Evolutionary conservation across 2,329 filamentous ascomycete genomes (phyloP), one percentile per base, ranked within the genome.

Genomic region (Aschersonia sp.): DNA sequence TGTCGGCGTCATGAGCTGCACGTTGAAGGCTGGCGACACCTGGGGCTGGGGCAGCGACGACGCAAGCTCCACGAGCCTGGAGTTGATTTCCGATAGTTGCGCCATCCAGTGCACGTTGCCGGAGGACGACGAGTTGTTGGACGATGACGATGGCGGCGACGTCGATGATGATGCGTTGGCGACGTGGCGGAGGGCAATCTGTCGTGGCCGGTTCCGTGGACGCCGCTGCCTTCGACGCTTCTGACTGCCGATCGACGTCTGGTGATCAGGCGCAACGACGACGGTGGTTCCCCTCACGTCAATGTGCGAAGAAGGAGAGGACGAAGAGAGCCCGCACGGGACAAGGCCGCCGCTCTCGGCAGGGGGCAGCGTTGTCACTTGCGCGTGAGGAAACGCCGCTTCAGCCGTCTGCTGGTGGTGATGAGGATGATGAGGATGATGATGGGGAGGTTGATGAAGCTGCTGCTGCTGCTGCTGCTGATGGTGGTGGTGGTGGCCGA

Each of bases 11-110:
- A 35, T 43, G 6, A 42, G 10, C 8, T 48, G 44, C 56, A 53
- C 57, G 31, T 54, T 55, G 32, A 52, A 52, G 5, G 47, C 50
- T 42, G 49, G 47, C n/a, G 58, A 9, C 40, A 22, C 55, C 41
- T 56, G 53, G 39, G 56, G 56, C 47, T 57, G 52, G 5, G 63
- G 60, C 35, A 68, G 51, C 37, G 55, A 53, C 11, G 60, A 59
- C 43, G 61, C 57, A n/a, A 68, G 61, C 52, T 63, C 62, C 54
- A 65, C 58, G 7, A 68, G 57, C 30, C 61, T 57, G 47, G 62
- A 56, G 53, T 66, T 65, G 51, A 68, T 60, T 44, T 65, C 58
- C 30, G 61, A 62, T 48, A 68, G 56, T 50, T 64, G 62, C 51
- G 64, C 60, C 64, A 67, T 67, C 59, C 62, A 65, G 58, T 61